phyloP scores from a whole-genome alignment of 2,329 filamentous ascomycete species.

The Mariannaea sp. region DNA sequence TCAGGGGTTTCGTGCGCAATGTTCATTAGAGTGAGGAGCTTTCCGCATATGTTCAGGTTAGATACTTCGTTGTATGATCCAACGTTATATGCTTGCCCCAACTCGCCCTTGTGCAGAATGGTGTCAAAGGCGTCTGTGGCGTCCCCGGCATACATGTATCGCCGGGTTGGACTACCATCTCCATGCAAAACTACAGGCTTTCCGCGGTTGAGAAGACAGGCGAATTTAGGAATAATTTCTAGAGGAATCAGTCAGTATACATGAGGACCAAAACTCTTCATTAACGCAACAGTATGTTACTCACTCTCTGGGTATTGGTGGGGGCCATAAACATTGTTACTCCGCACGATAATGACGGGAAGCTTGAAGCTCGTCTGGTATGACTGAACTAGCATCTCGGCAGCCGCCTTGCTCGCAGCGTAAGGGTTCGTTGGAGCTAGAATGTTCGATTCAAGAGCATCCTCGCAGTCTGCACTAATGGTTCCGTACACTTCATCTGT shows the following conservation, averaged over 20 bases:
- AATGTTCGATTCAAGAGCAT: slow-evolving; percentile 73
- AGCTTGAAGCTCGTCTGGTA: slow-evolving; percentile 84
- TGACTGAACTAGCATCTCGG: slow-evolving; percentile 86
- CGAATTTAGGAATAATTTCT: slow-evolving; percentile 88
- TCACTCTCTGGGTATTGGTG: slow-evolving; percentile 84
- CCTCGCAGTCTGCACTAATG: slow-evolving; percentile 72
- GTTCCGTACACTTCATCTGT: slow-evolving; percentile 89
- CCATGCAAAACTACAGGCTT: slow-evolving; percentile 76
- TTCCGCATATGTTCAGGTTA: slow-evolving; percentile 70
- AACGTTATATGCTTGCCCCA: slow-evolving; percentile 83
- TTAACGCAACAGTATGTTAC: slow-evolving; percentile 36
- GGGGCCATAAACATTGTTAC: slow-evolving; percentile 86
- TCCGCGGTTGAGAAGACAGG: slow-evolving; percentile 68
- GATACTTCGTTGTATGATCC: slow-evolving; percentile 78
- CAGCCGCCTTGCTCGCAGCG: slow-evolving; percentile 78
- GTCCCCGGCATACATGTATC: slow-evolving; percentile 80
- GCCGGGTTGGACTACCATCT: slow-evolving; percentile 72
- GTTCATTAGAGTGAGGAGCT: slow-evolving; percentile 66
- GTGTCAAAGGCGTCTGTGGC: slow-evolving; percentile 83
- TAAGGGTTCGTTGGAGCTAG: slow-evolving; percentile 83
- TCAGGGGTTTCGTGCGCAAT: slow-evolving; percentile 56
- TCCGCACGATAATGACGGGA: slow-evolving; percentile 77
- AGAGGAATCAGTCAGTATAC: slow-evolving; percentile 8
- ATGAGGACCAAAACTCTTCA: no score
- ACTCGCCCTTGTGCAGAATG: slow-evolving; percentile 75